Evolutionary conservation across 1,139 yeast genomes (phyloP), one percentile per base, ranked within the genome.

Genomic region (Petasospora fabianii): DNA sequence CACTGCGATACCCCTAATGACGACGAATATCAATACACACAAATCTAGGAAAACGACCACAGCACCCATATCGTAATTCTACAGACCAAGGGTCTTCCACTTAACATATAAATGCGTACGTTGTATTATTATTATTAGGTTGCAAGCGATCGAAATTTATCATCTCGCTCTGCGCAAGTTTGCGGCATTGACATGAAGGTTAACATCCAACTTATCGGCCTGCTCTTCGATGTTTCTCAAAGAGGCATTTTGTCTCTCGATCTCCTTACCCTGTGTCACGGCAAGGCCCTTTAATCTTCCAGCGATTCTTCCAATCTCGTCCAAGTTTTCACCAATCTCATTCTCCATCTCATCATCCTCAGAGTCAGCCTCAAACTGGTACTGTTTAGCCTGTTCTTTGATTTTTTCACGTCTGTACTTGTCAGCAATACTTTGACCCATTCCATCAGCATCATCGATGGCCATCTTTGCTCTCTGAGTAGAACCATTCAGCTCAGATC

Each of bases 341-440:
- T 69, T 59, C 48, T 78, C 84, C 62, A 77, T 64, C 44, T 71
- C 79, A 49, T 76, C 80, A 55, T 78, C 84, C 50, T 77, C 83
- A 30, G 70, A 69, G 51, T 77, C 82, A 19, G 68, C 73, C 49
- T 77, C 84, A 53, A 77, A 77, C 53, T 73, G 78, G 55, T 71
- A 76, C 51, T 55, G 58, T 41, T 69, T 68, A 13, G 73, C 59
- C 34, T 59, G 58, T 5, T 66, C 68, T 11, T 66, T 53, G 24
- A 56, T 55, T 32, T 58, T 60, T 26, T 62, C 59, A 47, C 66
- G 60, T 41, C 61, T 60, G 46, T 65, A 62, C 31, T 57, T 56
- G 27, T 56, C 60, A 10, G 62, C 56, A 2, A 58, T 55, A 46
- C 62, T 49, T 35, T 58, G 54, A 36, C 55, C 36, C 35, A 60